phyloP scores from a whole-genome alignment of 2,329 filamentous ascomycete genomes.

The Amauroascus niger region DNA sequence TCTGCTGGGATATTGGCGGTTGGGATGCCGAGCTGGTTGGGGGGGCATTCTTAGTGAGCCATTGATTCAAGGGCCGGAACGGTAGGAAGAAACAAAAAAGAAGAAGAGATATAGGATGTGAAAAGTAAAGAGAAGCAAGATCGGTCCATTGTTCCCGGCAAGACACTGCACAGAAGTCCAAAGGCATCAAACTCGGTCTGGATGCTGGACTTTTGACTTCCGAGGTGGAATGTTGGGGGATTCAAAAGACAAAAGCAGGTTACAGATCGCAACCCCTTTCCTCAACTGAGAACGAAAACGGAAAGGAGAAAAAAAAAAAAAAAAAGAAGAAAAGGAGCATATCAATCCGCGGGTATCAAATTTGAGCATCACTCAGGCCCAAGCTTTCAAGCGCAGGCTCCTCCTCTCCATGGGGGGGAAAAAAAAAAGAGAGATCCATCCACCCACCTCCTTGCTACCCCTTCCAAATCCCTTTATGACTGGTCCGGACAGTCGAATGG shows the following conservation, averaged over 20 bases:
- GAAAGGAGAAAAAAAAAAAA: not conserved
- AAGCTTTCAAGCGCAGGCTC: no score
- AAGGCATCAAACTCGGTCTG: no score
- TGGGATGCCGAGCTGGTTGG: conserved; percentile 72
- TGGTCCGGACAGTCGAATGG: conserved; percentile 70
- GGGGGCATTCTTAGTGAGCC: not conserved
- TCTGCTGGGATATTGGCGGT: conserved; percentile 75
- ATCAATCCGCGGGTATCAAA: not conserved
- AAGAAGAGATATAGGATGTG: not conserved
- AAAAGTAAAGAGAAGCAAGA: not conserved
- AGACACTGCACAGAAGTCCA: no score
- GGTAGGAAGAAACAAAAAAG: no score
- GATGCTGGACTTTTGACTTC: no score
- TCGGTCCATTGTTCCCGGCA: not conserved
- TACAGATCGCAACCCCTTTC: no score
- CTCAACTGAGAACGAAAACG: not conserved
- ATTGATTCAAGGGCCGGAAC: no score
- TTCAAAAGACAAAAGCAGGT: no score
- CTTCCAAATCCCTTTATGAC: conserved; percentile 91
- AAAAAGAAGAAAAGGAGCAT: not conserved
- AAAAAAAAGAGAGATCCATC: not conserved
- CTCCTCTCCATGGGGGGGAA: no score
- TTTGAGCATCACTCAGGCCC: not conserved
- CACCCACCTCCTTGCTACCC: conserved; percentile 72
- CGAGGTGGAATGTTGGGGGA: no score